Base-by-base conservation (phyloP, 352 stramenopile species). In the Phytophthora ramorum region DNA sequence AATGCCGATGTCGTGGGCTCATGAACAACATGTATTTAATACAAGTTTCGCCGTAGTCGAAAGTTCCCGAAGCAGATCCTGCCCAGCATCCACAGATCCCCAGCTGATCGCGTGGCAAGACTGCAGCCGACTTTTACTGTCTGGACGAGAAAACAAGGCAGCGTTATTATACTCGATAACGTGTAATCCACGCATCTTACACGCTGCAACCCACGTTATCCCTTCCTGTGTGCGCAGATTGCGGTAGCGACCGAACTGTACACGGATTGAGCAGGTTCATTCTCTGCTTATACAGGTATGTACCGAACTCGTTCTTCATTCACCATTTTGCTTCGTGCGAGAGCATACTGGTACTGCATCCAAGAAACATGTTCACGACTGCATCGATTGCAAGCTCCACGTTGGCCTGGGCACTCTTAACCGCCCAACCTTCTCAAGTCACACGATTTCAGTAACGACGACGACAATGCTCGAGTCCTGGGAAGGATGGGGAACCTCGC, bases 401-500 rank as follows among this genome's bases (percentile, higher is more conserved):
- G 9, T 17, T 30, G 20, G 24, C 16, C 5, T 38, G 13, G n/a
- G 4, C 48, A 16, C 3, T 55, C 10, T 10, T 55, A 4, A 10
- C 12, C n/a, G 16, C 2, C 24, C 30, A 55, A 28, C 26, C 28
- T 24, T 26, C 16, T 0, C 22, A 14, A 30, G 38, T n/a, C 38
- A 40, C 30, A 63, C 12, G 24, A 41, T 60, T 48, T 48, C 30
- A 19, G 28, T 60, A 4, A 60, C 30, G n/a, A 48, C 28, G 13
- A 53, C 40, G 7, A 45, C 40, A 46, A 26, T 48, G 26, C 13
- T 54, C 3, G 20, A 63, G 3, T 63, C 32, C 2, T 84, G 75
- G 71, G 73, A 85, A 75, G 78, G 73, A 19, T 87, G 71, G 74
- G 79, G 78, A 17, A 83, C 79, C 7, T 82, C 76, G 38, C 73